phyloP scores from a whole-genome alignment of 768 basidiomycete genomes.

The Psilocybe sp. region DNA sequence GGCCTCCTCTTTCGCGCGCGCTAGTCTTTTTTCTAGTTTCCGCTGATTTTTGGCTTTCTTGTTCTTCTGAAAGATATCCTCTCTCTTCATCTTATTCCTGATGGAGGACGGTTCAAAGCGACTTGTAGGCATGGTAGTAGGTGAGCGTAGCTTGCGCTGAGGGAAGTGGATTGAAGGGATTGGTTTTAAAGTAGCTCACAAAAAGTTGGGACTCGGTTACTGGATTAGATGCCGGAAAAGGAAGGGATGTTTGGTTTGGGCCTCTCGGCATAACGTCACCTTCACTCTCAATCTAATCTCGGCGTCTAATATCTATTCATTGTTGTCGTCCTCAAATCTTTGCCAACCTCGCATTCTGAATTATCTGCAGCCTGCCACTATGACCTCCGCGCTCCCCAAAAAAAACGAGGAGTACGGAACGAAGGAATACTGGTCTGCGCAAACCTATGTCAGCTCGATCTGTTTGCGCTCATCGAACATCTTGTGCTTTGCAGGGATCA shows the following conservation, averaged over 20 bases:
- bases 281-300: background rate
- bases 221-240: no score
- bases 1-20: slow-evolving; percentile 72
- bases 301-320: background rate
- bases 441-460: background rate
- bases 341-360: slow-evolving; percentile 1
- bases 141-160: slow-evolving; percentile 1
- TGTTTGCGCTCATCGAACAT: background rate
- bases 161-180: background rate
- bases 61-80: slow-evolving; percentile 67
- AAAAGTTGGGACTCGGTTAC: background rate
- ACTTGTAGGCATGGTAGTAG: slow-evolving; percentile 46
- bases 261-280: background rate
- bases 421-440: slow-evolving; percentile 63
- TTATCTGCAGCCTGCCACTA: slow-evolving; percentile 8
- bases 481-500: slow-evolving; percentile 47
- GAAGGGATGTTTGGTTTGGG: background rate
- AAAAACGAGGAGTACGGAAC: slow-evolving; percentile 69
- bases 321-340: slow-evolving; percentile 7
- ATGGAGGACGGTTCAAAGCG: slow-evolving; percentile 68
- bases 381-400: slow-evolving; percentile 40
- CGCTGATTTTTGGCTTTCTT: slow-evolving; percentile 78
- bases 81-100: slow-evolving; percentile 86
- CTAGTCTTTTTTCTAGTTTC: slow-evolving; percentile 80
- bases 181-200: background rate